A percentile compares a stretch with the other conserved stretches of the same genome.
phyloP scores from a whole-genome alignment of 163 green algal species.

The Coccomyxa subellipsoidea region DNA sequence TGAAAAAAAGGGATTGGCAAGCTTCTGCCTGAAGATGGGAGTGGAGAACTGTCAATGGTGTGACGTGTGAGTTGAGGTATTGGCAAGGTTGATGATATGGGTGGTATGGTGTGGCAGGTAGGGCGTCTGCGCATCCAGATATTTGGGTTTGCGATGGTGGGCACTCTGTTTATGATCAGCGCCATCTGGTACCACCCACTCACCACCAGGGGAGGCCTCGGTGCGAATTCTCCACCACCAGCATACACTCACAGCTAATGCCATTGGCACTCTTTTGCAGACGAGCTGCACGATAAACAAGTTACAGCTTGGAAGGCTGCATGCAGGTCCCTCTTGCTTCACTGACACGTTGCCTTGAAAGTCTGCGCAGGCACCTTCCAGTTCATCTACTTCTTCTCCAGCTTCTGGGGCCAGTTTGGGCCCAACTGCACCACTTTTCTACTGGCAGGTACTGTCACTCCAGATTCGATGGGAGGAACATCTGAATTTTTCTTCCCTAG shows the following conservation, averaged over 20 bases:
- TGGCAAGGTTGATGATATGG: too few species aligned
- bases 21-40: too few species aligned
- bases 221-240: background rate
- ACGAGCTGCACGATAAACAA: background rate
- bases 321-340: too few species aligned
- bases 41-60: too few species aligned
- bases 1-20: too few species aligned
- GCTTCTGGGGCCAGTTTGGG: slow-evolving; percentile 35
- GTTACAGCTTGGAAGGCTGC: background rate
- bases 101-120: slow-evolving; percentile 38
- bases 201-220: slow-evolving; percentile 18
- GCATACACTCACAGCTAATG: background rate
- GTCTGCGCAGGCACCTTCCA: slow-evolving; percentile 18
- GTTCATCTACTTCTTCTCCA: slow-evolving; percentile 44
- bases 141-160: slow-evolving; percentile 58
- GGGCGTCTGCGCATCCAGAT: slow-evolving; percentile 64
- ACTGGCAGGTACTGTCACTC: slow-evolving; percentile 31
- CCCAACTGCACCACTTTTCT: slow-evolving; percentile 66
- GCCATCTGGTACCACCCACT: slow-evolving; percentile 25
- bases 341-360: too few species aligned
- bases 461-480: too few species aligned
- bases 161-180: slow-evolving; percentile 19
- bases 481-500: too few species aligned
- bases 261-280: background rate
- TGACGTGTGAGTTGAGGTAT: too few species aligned